Percentiles rank a stretch among this genome's conserved stretches.
Conservation (phyloP, 2,329 filamentous ascomycete species). For the Hypomyces rosellus region DNA sequence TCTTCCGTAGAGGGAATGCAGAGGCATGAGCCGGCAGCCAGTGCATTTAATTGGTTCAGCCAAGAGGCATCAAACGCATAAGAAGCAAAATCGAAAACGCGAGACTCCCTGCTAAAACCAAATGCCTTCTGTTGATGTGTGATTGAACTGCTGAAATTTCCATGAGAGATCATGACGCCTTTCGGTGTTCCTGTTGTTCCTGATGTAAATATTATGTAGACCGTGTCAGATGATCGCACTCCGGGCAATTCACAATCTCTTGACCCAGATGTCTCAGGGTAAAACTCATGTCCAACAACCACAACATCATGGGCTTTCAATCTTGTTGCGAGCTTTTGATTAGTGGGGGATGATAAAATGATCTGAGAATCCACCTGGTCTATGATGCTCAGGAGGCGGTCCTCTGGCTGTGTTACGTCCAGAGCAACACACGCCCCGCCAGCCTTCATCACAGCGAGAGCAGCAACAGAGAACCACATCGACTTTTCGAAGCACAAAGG, state of each 20-base stretch:
- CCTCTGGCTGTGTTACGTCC: constrained; percentile 8
- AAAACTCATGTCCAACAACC: background rate
- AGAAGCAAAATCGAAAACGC: constrained; percentile 10
- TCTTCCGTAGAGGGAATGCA: too few species aligned
- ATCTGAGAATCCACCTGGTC: constrained; percentile 1
- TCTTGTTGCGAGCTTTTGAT: too few species aligned
- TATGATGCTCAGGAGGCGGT: constrained; percentile 1
- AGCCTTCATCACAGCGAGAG: constrained; percentile 10
- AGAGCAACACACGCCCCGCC: constrained; percentile 13
- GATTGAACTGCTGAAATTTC: constrained; percentile 1
- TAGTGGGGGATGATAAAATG: background rate
- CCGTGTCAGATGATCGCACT: constrained; percentile 10
- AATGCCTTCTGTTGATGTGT: background rate
- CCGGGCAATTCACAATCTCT: constrained; percentile 15
- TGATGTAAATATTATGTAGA: constrained; percentile 21
- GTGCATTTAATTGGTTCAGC: constrained; percentile 6
- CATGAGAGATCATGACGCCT: constrained; percentile 16
- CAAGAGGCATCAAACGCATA: constrained; percentile 1
- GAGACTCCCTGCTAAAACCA: background rate
- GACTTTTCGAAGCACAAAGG: constrained; percentile 16
- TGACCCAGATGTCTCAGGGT: background rate
- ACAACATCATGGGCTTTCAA: too few species aligned
- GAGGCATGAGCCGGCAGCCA: background rate
- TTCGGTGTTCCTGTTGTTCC: constrained; percentile 20
- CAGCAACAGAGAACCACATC: constrained; percentile 13